These are phyloP conservation scores for Leptographium galeiforme DNA, from an alignment of 2,329 filamentous ascomycete species.

Conservation along the genomic window DNA sequence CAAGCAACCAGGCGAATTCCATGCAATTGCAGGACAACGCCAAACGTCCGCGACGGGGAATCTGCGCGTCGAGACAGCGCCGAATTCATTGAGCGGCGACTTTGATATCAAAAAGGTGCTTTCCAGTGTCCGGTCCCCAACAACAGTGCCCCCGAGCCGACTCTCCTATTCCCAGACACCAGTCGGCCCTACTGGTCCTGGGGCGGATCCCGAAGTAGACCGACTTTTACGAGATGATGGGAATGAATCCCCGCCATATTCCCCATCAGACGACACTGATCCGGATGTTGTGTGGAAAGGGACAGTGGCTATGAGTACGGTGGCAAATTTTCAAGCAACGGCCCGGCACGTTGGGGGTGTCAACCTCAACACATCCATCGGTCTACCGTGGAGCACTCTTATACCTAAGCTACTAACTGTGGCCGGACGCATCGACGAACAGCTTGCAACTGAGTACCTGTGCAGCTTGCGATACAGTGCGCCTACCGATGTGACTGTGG, in stretches of 20 bases:
- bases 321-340: conserved; percentile 62
- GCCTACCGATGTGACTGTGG: conserved; percentile 72
- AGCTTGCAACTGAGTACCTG: conserved; percentile 80
- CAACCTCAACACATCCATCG: conserved; percentile 50
- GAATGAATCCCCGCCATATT: conserved; percentile 70
- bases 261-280: conserved; percentile 61
- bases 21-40: not conserved
- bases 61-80: conserved; percentile 32
- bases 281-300: conserved; percentile 69
- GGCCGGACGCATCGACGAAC: conserved; percentile 66
- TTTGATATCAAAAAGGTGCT: conserved; percentile 85
- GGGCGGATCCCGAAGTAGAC: conserved; percentile 79
- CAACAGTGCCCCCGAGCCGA: conserved; percentile 31
- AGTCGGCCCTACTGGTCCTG: conserved; percentile 36
- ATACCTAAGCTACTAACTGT: conserved; percentile 59
- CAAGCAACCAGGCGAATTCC: not conserved
- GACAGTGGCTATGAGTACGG: conserved; percentile 59
- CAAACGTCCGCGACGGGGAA: conserved; percentile 16
- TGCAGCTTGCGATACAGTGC: conserved; percentile 73
- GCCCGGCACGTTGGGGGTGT: conserved; percentile 77
- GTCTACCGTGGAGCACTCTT: conserved; percentile 54
- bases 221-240: conserved; percentile 72
- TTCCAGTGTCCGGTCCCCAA: conserved; percentile 67
- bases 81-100: conserved; percentile 39
- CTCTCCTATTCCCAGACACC: conserved; percentile 32